These are phyloP conservation scores for Saccharomyces jurei DNA, from an alignment of 805 yeast genomes.

Conservation along the genomic window DNA sequence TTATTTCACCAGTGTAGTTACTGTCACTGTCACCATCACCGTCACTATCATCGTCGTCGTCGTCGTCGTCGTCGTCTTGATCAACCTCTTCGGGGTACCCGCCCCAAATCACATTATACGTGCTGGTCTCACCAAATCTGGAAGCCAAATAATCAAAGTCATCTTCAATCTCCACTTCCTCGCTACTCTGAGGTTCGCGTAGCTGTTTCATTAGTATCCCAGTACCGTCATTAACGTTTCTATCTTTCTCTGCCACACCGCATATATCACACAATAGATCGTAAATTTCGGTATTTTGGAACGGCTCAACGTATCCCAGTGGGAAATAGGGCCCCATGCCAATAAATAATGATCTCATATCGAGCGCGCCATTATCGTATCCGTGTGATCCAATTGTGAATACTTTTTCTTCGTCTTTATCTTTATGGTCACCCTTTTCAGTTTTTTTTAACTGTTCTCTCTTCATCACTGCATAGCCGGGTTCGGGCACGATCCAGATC, in stretches of 20 bases:
- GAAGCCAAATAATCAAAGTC: constrained; percentile 19
- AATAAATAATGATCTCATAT: constrained; percentile 78
- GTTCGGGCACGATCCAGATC: constrained; percentile 73
- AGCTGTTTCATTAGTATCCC: constrained; percentile 2
- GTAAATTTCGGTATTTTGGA: constrained; percentile 66
- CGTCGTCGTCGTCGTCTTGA: constrained; percentile 13
- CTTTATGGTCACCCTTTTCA: constrained; percentile 13
- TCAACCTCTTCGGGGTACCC: constrained; percentile 6
- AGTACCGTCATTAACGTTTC: constrained; percentile 10
- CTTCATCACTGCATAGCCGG: constrained; percentile 71
- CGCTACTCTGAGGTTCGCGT: neutral
- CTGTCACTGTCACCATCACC: constrained; percentile 10
- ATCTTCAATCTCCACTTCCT: constrained; percentile 47
- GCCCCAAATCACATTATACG: constrained; percentile 23
- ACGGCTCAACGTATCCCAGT: constrained; percentile 41
- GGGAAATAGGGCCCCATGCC: constrained; percentile 75
- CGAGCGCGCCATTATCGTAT: constrained; percentile 62
- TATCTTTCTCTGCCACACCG: constrained; percentile 39
- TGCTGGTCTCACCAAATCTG: constrained; percentile 10
- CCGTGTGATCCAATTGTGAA: constrained; percentile 64
- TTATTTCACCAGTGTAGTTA: neutral
- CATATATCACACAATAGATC: constrained; percentile 64
- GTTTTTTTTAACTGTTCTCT: constrained; percentile 38
- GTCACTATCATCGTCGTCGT: constrained; percentile 16
- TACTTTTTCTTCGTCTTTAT: constrained; percentile 8